Evolutionary conservation across 768 basidiomycete genomes (phyloP).

Genomic region (Tricholoma saponaceum): DNA sequence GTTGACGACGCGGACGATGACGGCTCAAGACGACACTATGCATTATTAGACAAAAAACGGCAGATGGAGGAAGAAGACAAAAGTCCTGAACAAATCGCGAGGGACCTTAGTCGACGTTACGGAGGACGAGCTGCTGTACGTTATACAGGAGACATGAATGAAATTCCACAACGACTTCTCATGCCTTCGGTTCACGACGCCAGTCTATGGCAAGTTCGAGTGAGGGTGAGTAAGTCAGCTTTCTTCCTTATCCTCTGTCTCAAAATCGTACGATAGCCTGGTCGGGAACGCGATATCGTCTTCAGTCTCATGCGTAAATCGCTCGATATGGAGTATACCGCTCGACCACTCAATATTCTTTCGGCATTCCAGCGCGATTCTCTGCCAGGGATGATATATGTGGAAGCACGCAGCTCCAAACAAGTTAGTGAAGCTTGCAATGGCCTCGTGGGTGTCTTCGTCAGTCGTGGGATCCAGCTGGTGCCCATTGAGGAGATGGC

Average conservation of each 20-base stretch:
- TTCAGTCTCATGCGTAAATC: constrained; percentile 95
- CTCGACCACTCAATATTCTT: constrained; percentile 76
- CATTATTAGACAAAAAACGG: constrained; percentile 60
- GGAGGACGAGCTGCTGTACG: constrained; percentile 55
- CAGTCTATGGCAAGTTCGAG: constrained; percentile 91
- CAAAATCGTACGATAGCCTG: constrained; percentile 48
- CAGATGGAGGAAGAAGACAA: constrained; percentile 72
- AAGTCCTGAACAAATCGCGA: constrained; percentile 82
- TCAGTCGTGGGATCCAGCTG: constrained; percentile 72
- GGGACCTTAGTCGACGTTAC: constrained; percentile 77
- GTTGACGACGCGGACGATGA: constrained; percentile 66
- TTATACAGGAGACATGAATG: constrained; percentile 90
- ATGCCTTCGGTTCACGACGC: constrained; percentile 98
- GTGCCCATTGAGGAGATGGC: constrained; percentile 99
- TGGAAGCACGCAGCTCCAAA: constrained; percentile 87
- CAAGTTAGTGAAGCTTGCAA: constrained; percentile 82
- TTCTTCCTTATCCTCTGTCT: background rate
- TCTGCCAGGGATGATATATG: constrained; percentile 91
- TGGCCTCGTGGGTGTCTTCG: constrained; percentile 92
- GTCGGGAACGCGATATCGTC: constrained; percentile 89
- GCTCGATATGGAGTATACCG: constrained; percentile 76
- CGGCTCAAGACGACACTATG: constrained; percentile 55
- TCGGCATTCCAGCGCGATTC: constrained; percentile 97
- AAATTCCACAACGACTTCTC: constrained; percentile 85
- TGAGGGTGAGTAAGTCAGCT: constrained; percentile 57